Percentiles rank a stretch among this genome's conserved stretches.
These are phyloP conservation scores for Phytopythium vexans DNA, from an alignment of 352 stramenopile species.

Conservation along the genomic window DNA sequence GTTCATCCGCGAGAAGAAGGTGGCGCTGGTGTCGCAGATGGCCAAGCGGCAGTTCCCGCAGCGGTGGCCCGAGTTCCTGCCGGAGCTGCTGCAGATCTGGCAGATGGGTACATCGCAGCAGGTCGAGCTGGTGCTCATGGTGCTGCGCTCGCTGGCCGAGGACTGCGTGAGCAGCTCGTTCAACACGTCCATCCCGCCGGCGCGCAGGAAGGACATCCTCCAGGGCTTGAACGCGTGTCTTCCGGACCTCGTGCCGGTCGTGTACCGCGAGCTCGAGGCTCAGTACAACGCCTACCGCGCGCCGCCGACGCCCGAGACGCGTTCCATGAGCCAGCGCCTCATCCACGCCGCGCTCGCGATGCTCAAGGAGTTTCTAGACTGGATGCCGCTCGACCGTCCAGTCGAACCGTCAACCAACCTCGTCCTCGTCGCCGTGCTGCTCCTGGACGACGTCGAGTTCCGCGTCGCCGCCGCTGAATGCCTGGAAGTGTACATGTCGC, in stretches of 20 bases:
- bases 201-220: constrained; percentile 73
- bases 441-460: constrained; percentile 56
- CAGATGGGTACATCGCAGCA: constrained; percentile 31
- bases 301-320: constrained; percentile 13
- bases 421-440: constrained; percentile 52
- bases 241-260: constrained; percentile 57
- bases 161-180: constrained; percentile 80
- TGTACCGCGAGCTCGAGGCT: constrained; percentile 74
- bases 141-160: constrained; percentile 69
- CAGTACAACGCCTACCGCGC: constrained; percentile 59
- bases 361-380: constrained; percentile 82
- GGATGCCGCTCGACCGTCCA: constrained; percentile 68
- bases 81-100: constrained; percentile 66
- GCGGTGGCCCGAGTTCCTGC: constrained; percentile 66
- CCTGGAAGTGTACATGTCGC: constrained; percentile 66
- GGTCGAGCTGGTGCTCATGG: constrained; percentile 68
- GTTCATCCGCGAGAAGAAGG: constrained; percentile 79
- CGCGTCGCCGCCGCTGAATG: constrained; percentile 58
- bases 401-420: constrained; percentile 55
- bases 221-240: constrained; percentile 76
- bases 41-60: constrained; percentile 84
- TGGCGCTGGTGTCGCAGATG: constrained; percentile 63
- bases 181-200: constrained; percentile 72
- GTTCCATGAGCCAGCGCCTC: constrained; percentile 36
- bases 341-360: constrained; percentile 64